Conservation (phyloP, 1,284 basidiomycete genomes). For the Exobasidium rhododendri region DNA sequence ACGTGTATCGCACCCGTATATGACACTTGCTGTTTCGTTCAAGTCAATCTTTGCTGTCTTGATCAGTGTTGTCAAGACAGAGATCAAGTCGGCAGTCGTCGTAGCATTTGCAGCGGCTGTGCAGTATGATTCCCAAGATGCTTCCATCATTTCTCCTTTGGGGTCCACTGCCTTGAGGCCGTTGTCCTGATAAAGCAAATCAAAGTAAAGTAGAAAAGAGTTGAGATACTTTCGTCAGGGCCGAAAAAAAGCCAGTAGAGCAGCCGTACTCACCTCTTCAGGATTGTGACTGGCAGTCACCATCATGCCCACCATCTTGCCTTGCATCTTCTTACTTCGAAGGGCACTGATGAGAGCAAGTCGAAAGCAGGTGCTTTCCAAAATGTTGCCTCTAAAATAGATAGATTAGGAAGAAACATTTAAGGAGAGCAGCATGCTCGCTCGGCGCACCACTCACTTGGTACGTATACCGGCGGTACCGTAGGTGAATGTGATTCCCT, state of each 20-base stretch:
- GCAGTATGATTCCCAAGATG: constrained; percentile 86
- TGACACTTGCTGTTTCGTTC: constrained; percentile 71
- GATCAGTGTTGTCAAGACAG: constrained; percentile 67
- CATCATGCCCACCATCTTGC: constrained; percentile 94
- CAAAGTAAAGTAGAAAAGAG: constrained; percentile 14
- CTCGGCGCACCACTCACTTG: constrained; percentile 44
- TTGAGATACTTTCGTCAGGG: constrained; percentile 6
- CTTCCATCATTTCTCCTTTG: constrained; percentile 97
- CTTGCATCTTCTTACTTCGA: constrained; percentile 82
- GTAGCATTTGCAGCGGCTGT: constrained; percentile 83
- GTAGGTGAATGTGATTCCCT: constrained; percentile 67
- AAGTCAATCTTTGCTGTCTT: constrained; percentile 72
- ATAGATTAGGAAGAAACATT: constrained; percentile 6
- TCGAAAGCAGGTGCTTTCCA: constrained; percentile 91
- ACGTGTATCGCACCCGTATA: constrained; percentile 90
- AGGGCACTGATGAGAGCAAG: constrained; percentile 86
- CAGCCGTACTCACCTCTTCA: constrained; percentile 67
- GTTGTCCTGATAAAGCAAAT: constrained; percentile 70
- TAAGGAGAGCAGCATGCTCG: background rate
- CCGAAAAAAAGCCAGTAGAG: no score
- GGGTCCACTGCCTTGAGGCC: constrained; percentile 98
- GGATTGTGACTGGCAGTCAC: constrained; percentile 99
- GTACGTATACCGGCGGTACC: constrained; percentile 95
- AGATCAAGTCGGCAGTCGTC: constrained; percentile 70
- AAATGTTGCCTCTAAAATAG: constrained; percentile 61